Base-by-base conservation (phyloP, 768 basidiomycete species). In the Podaxis sp. region DNA sequence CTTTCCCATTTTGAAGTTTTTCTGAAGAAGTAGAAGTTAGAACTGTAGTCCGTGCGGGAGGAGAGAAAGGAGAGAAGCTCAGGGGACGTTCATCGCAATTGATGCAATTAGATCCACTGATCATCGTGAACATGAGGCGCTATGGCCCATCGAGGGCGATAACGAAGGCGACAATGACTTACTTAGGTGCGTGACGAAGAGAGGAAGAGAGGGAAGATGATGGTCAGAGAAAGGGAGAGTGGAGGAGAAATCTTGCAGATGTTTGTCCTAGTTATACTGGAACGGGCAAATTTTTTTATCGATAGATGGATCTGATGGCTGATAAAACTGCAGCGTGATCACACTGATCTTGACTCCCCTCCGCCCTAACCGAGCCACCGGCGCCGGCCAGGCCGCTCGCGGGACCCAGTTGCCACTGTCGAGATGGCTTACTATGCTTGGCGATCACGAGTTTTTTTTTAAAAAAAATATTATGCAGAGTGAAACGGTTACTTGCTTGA, bases 1-100 rank as follows among this genome's bases (percentile, higher is more conserved):
- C 83, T 95, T 95, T 88, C 93, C 93, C 93, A 93, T 94, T 87
- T 86, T 87, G 69, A 71, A 69, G 73, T 76, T 76, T 75, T 84
- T 84, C 82, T 83, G 66, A 58, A 63, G 37, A 56, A 62, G 61
- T 14, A 21, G 61, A 58, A 58, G 72, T 75, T 54, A 77, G 71
- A 62, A 67, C 23, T 38, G 13, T 13, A 63, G 66, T 74, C 74
- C 68, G 70, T 40, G 65, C 50, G 69, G 64, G 66, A 71, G 55
- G 61, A 52, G 64, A 65, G 66, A 64, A 51, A 61, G 42, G 54
- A 57, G 59, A 54, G 60, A 59, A 63, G 53, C 14, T 42, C 13
- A 46, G 28, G 9, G 18, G 48, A 47, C 18, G 54, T 54, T 54
- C 70, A 75, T 73, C 70, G 68, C 35, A 52, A 61, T n/a, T 55